Evolutionary conservation across 1,284 basidiomycete species (phyloP).

Genomic region (Pyrrhoderma noxium): DNA sequence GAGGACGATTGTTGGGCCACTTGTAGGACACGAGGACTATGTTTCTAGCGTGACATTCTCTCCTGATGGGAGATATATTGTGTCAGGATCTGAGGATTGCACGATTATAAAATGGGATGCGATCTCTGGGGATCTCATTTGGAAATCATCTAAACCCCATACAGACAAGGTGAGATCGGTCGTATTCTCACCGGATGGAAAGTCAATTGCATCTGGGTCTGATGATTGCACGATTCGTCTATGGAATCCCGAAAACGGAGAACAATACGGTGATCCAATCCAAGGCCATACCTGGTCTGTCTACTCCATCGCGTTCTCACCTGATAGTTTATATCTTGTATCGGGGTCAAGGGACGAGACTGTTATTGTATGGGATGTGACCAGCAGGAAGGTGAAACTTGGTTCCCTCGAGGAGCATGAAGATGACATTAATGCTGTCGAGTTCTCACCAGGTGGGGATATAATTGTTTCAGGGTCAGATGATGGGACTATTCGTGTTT

Average conservation of each 20-base stretch:
- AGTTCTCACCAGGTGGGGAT: constrained; percentile 36
- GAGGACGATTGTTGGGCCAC: constrained; percentile 1
- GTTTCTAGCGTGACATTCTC: constrained; percentile 7
- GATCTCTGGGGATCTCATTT: too few species aligned
- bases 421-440: constrained; percentile 43
- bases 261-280: not conserved
- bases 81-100: not conserved
- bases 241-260: constrained; percentile 1
- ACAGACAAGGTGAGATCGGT: too few species aligned
- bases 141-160: too few species aligned
- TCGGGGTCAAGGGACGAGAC: constrained; percentile 34
- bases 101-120: too few species aligned
- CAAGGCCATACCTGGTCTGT: too few species aligned
- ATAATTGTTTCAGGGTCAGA: constrained; percentile 74
- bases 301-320: not conserved
- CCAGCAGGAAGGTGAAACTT: constrained; percentile 6
- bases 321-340: not conserved
- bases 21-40: constrained; percentile 3
- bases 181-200: not conserved
- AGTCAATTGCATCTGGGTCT: not conserved
- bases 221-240: not conserved
- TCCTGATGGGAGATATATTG: constrained; percentile 12
- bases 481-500: not conserved
- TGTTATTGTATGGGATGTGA: constrained; percentile 18
- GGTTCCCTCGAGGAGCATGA: constrained; percentile 16